Conservation (phyloP, 2,329 filamentous ascomycete genomes). For the Teratosphaeriaceae sp. region DNA sequence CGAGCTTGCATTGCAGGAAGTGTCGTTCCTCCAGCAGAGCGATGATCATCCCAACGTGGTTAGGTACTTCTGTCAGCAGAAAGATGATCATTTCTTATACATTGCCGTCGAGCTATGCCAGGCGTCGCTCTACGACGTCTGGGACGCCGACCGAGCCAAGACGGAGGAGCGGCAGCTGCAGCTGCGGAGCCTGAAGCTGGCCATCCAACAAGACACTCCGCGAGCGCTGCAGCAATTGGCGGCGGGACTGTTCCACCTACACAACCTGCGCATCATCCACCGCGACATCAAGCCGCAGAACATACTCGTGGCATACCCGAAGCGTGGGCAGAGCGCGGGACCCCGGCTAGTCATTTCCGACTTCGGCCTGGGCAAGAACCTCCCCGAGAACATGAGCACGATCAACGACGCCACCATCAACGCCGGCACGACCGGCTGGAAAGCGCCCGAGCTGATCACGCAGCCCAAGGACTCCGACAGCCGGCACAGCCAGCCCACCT, state of each 20-base stretch:
- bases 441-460: slow-evolving; percentile 84
- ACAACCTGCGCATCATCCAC: slow-evolving; percentile 89
- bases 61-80: slow-evolving; percentile 88
- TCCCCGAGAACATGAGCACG: slow-evolving; percentile 90
- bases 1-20: slow-evolving; percentile 91
- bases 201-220: slow-evolving; percentile 69
- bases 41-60: slow-evolving; percentile 97
- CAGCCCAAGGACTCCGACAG: slow-evolving; percentile 41
- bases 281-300: slow-evolving; percentile 97
- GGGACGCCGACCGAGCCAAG: slow-evolving; percentile 74
- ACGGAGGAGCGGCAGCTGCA: slow-evolving; percentile 33
- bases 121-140: slow-evolving; percentile 87
- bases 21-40: slow-evolving; percentile 80
- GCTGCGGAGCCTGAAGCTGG: slow-evolving; percentile 56
- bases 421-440: slow-evolving; percentile 93
- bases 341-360: slow-evolving; percentile 93
- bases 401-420: slow-evolving; percentile 92
- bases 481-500: slow-evolving; percentile 38
- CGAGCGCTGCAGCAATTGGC: slow-evolving; percentile 83
- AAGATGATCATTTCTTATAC: slow-evolving; percentile 84
- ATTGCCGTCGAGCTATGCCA: slow-evolving; percentile 93
- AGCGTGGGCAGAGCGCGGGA: slow-evolving; percentile 56
- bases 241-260: slow-evolving; percentile 79
- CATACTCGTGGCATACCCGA: slow-evolving; percentile 71
- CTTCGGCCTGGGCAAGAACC: slow-evolving; percentile 94